Evolutionary conservation across 257 asterid genomes (phyloP).

Genomic region (Fraxinus cuspidata): DNA sequence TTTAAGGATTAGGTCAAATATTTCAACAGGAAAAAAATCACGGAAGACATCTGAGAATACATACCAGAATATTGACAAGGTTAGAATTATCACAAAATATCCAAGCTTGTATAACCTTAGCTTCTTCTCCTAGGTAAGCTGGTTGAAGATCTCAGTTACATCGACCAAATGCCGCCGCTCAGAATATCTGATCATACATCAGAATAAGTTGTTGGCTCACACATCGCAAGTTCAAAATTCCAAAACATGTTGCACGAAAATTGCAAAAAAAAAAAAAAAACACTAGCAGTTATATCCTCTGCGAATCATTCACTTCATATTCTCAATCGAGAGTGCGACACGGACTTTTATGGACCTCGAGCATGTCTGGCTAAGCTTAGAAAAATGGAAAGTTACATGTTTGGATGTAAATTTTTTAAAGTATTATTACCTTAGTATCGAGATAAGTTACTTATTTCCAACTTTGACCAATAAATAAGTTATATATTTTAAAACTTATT

Average conservation of each 20-base stretch:
- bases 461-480: neutral
- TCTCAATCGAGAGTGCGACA: neutral
- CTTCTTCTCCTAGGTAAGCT: conserved; percentile 69
- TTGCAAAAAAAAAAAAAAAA: neutral
- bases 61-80: conserved; percentile 63
- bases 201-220: conserved; percentile 21
- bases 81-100: conserved; percentile 52
- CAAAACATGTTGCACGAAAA: neutral
- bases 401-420: too few species aligned
- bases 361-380: neutral
- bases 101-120: conserved; percentile 70
- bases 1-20: neutral
- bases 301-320: conserved; percentile 7
- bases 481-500: neutral
- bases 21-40: neutral
- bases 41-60: conserved; percentile 9
- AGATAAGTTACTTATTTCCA: neutral
- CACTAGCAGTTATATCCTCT: conserved; percentile 1
- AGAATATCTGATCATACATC: conserved; percentile 49
- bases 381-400: too few species aligned
- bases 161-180: conserved; percentile 59
- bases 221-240: neutral
- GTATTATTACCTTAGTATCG: neutral
- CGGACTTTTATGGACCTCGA: neutral
- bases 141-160: conserved; percentile 90